Conservation (phyloP, 1,139 yeast species). For the Saccharomyces hybrid region DNA sequence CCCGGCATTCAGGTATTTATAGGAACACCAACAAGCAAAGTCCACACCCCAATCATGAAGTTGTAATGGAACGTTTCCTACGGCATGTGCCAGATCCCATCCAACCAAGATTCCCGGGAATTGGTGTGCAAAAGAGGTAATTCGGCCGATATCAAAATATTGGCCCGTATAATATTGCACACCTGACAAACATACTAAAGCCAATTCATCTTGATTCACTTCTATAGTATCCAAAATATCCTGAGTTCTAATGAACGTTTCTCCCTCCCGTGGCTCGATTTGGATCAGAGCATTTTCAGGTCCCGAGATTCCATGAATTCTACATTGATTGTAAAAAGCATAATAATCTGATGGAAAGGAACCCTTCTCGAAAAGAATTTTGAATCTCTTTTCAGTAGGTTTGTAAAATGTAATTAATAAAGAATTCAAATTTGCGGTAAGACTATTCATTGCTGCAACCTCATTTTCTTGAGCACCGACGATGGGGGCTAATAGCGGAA, state of each 20-base stretch:
- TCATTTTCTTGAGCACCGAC: conserved; percentile 61
- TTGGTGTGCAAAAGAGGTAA: too few species aligned
- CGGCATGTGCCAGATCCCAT: too few species aligned
- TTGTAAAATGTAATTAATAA: conserved; percentile 65
- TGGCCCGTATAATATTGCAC: conserved; percentile 29
- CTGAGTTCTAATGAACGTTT: conserved; percentile 51
- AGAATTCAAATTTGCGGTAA: conserved; percentile 75
- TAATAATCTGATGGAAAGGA: conserved; percentile 92
- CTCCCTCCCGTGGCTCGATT: conserved; percentile 49
- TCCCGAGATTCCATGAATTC: conserved; percentile 44
- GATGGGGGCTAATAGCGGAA: too few species aligned
- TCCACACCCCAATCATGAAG: too few species aligned
- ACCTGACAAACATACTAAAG: conserved; percentile 57
- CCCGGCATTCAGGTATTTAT: too few species aligned
- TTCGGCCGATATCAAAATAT: too few species aligned
- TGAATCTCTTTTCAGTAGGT: conserved; percentile 52
- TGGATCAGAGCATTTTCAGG: conserved; percentile 58
- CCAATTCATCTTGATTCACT: too few species aligned
- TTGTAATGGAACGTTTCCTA: too few species aligned
- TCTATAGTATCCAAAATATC: conserved; percentile 54
- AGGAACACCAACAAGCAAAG: too few species aligned
- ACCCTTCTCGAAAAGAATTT: conserved; percentile 74
- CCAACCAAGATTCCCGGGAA: too few species aligned
- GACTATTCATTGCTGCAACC: conserved; percentile 81
- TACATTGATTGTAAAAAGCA: conserved; percentile 70